These are phyloP conservation scores for Echeveria elegans DNA, from an alignment of 164 flowering plant species.

Conservation along the genomic window DNA sequence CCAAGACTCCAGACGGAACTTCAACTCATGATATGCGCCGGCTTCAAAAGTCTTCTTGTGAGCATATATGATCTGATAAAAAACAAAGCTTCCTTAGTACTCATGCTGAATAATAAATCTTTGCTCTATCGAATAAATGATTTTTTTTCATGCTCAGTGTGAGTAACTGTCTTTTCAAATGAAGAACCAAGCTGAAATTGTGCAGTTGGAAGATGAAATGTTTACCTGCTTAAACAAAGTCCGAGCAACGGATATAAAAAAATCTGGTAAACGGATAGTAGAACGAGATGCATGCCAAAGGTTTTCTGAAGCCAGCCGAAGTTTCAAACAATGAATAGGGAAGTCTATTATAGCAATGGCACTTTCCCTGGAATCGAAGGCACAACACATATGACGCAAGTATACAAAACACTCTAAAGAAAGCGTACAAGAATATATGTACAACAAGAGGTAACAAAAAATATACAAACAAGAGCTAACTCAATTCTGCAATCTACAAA, in stretches of 20 bases:
- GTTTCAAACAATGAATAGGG: slow-evolving; percentile 36
- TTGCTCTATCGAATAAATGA: background rate
- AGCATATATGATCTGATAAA: slow-evolving; percentile 57
- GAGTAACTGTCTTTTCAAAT: too few species aligned
- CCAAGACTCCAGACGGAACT: slow-evolving; percentile 26
- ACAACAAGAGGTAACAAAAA: background rate
- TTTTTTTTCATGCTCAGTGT: too few species aligned
- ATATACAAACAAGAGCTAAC: too few species aligned
- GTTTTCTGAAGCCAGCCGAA: slow-evolving; percentile 42
- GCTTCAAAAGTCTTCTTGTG: slow-evolving; percentile 60
- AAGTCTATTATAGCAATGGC: slow-evolving; percentile 43
- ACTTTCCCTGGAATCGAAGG: slow-evolving; percentile 29
- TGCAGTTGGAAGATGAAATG: background rate
- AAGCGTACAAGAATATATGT: background rate
- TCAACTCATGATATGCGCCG: slow-evolving; percentile 35
- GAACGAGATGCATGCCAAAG: slow-evolving; percentile 44
- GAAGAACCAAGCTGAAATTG: background rate
- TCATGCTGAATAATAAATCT: background rate
- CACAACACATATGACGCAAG: background rate
- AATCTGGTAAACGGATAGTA: slow-evolving; percentile 14
- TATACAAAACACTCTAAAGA: background rate
- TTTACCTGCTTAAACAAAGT: slow-evolving; percentile 63
- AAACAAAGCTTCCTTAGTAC: slow-evolving; percentile 6
- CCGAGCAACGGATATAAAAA: slow-evolving; percentile 44
- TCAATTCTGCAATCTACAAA: background rate